Evolutionary conservation across 2,329 filamentous ascomycete species (phyloP), one percentile per base, ranked within the genome.

Genomic region (Exserohilum rostratum): DNA sequence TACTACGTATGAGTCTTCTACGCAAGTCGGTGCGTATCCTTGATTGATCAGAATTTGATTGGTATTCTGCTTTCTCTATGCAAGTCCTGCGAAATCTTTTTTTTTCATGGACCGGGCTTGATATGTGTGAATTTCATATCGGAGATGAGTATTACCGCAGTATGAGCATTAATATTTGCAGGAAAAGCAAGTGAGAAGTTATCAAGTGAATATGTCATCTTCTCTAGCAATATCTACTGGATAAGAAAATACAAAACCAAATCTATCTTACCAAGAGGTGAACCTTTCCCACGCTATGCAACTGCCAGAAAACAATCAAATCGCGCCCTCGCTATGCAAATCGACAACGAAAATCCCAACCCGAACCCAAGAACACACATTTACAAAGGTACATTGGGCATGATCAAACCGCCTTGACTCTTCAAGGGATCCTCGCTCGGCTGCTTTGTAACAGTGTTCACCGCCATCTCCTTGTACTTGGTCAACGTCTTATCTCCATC

Each of bases 381-480:
- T 62, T 57, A 67, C 57, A 69, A 65, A 50, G 62, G 54, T 61
- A 61, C 55, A 33, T 69, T 71, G 13, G 66, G 60, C 27, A 60
- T 44, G 38, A 71, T 66, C 29, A 25, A 39, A 3, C 69, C 71
- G 42, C 67, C 67, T 50, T 66, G 55, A 20, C 46, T 61, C 25
- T 54, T 50, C 13, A 55, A 11, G 4, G 38, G 49, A 38, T 69
- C 51, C 35, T 42, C 46, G 45, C 61, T 58, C 31, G 69, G 64
- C 58, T 68, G 62, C 52, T 56, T 57, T 3, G 62, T 66, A 7
- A 61, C 62, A 0, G 71, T 64, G 1, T 42, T 50, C 20, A 56
- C 56, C 10, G 69, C 61, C 33, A 55, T 64, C 46, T 58, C 60
- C 64, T 71, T 73, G 45, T 73, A 73, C 46, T 48, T 63, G 1